Evolutionary conservation across 1,139 yeast genomes (phyloP).

Genomic region (Kodamaea derodonti): DNA sequence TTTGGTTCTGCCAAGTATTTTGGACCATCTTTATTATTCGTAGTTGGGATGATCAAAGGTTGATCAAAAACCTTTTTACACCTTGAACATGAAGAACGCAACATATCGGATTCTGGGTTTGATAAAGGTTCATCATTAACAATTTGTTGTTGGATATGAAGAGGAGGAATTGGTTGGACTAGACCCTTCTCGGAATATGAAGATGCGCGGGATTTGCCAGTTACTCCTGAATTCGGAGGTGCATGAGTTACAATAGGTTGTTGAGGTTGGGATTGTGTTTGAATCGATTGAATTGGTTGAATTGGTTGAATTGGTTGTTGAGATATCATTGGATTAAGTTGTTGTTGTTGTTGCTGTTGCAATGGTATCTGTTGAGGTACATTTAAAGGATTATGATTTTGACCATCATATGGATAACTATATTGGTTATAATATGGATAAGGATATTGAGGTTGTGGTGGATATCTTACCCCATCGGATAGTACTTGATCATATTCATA

Average conservation of each 20-base stretch:
- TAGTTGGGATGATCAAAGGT: slow-evolving; percentile 37
- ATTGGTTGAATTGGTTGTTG: neutral
- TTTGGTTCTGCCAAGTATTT: slow-evolving; percentile 43
- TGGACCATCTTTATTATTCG: slow-evolving; percentile 15
- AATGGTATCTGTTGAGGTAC: slow-evolving; percentile 1
- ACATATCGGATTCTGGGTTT: slow-evolving; percentile 10
- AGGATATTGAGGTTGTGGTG: neutral
- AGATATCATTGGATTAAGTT: slow-evolving; percentile 6
- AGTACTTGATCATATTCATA: slow-evolving; percentile 12
- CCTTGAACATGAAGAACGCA: slow-evolving; percentile 40
- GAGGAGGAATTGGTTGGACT: slow-evolving; percentile 44
- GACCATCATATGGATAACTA: neutral
- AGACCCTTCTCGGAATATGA: slow-evolving; percentile 19
- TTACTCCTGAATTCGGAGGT: neutral
- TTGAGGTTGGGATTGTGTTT: neutral
- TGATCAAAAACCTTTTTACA: slow-evolving; percentile 59
- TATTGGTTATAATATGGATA: neutral
- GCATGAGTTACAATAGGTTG: no score
- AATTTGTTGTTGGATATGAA: slow-evolving; percentile 43
- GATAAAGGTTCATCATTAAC: slow-evolving; percentile 17
- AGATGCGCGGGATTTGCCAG: neutral
- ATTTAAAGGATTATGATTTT: no score
- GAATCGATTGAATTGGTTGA: neutral
- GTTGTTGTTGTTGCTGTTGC: slow-evolving; percentile 5
- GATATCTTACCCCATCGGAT: neutral